A percentile compares a stretch with the other conserved stretches of the same genome.
phyloP scores from a whole-genome alignment of 495 filamentous ascomycete species.

The Neohortaea acidophila region DNA sequence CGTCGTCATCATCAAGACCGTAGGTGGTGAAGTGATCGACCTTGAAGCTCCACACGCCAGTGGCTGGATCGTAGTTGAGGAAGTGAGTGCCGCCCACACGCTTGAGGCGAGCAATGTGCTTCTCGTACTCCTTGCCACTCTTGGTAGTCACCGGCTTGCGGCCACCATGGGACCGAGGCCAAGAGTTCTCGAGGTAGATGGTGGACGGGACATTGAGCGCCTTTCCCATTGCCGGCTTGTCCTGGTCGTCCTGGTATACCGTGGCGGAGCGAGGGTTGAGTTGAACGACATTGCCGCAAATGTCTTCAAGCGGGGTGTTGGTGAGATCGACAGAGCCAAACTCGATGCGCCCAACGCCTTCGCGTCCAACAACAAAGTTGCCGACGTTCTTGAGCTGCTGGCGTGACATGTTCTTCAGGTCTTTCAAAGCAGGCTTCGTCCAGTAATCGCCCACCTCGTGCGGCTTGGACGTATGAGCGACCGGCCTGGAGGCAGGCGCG shows the following conservation, averaged over 20 bases:
- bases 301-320: conserved; percentile 49
- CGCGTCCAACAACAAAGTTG: conserved; percentile 66
- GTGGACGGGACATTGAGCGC: conserved; percentile 82
- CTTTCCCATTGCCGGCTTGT: conserved; percentile 68
- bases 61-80: conserved; percentile 56
- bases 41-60: conserved; percentile 76
- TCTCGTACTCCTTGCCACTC: conserved; percentile 46
- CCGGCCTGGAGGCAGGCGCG: conserved; percentile 5
- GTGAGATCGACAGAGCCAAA: conserved; percentile 77
- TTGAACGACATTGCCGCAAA: conserved; percentile 57
- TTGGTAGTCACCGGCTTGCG: conserved; percentile 37
- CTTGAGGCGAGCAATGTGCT: conserved; percentile 69
- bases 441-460: conserved; percentile 62
- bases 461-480: conserved; percentile 22
- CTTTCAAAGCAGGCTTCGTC: conserved; percentile 57
- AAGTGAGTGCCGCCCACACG: conserved; percentile 67
- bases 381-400: conserved; percentile 54
- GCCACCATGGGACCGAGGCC: conserved; percentile 57
- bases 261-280: conserved; percentile 62
- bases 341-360: conserved; percentile 58
- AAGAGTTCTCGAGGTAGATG: conserved; percentile 76
- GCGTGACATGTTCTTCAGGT: conserved; percentile 58
- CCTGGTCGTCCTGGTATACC: conserved; percentile 59
- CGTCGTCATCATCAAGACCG: conserved; percentile 71
- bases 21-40: conserved; percentile 95